Base-by-base conservation (phyloP, 2,329 filamentous ascomycete species). In the Colletotrichum magnum region DNA sequence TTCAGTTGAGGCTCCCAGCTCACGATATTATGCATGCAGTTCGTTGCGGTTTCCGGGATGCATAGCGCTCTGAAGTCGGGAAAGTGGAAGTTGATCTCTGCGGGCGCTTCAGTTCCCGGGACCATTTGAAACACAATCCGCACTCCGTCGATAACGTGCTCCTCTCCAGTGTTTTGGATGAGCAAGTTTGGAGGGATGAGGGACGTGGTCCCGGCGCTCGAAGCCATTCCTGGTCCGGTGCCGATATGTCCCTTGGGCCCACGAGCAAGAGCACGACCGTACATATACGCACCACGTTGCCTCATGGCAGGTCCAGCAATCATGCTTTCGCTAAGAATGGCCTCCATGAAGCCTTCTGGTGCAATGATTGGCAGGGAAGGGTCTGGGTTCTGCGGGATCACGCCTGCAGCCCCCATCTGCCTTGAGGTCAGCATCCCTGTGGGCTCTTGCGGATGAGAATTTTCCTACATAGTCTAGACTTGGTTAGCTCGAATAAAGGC, bases 1-100 rank as follows among this genome's bases (percentile, higher is more conserved):
- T 7, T 13, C 43, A 16, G 13, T 3, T 47, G 15, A 13, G 18
- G 16, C 28, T 9, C 28, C 7, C 6, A 32, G 18, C 43, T 61
- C 6, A 78, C 69, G 65, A 84, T 79, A 68, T 84, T 84, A 71
- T 84, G 82, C 65, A 84, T 70, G 15, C 71, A 75, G 61, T 84
- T 77, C 2, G 80, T 83, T 3, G 80, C 79, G 36, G 73, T 76
- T 70, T 84, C 82, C 0, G 81, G 75, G 10, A 81, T 76, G 63
- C 75, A 81, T 0, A 85, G 72, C 1, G 82, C 80, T 6, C 71
- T 71, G 43, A 77, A 73, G 7, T 80, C 68, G 4, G 82, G 81
- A 48, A 84, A 80, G 58, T 78, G 77, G 51, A 84, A 76, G 65
- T 82, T 81, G 68, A 85, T 75, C 71, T 84, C 82, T 0, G 81